These are phyloP conservation scores for Colletotrichum sp. DNA, from an alignment of 2,329 filamentous ascomycete genomes.

Conservation along the genomic window DNA sequence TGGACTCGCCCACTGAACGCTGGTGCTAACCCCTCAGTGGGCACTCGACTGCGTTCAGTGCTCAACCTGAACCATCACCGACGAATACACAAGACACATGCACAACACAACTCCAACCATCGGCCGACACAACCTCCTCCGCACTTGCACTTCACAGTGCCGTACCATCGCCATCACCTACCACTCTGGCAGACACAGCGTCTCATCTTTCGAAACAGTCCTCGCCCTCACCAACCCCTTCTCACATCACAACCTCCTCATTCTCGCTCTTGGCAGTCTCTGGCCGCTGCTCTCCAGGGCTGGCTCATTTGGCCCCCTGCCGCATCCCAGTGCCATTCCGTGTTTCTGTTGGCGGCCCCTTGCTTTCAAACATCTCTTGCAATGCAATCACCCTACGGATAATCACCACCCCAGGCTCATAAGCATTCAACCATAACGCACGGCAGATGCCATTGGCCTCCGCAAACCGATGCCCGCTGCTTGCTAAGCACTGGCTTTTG, in stretches of 20 bases:
- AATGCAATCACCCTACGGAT: not conserved
- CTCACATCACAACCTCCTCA: not conserved
- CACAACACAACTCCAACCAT: not conserved
- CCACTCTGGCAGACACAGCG: not conserved
- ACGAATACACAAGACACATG: not conserved
- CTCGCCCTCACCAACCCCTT: not conserved
- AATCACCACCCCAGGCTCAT: not conserved
- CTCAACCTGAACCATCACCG: not conserved
- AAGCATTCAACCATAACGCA: not conserved
- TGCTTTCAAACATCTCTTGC: not conserved
- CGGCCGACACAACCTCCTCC: not conserved
- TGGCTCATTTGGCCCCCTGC: not conserved
- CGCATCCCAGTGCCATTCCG: not conserved
- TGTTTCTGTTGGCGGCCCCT: conserved; percentile 11
- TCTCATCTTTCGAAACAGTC: conserved; percentile 16
- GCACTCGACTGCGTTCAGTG: not conserved
- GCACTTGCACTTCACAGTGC: not conserved
- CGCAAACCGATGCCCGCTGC: not conserved
- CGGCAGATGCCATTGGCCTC: not conserved
- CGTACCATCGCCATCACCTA: not conserved
- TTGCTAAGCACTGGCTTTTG: not conserved
- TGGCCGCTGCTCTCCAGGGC: not conserved
- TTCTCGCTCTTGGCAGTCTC: conserved; percentile 1
- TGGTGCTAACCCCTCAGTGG: not conserved
- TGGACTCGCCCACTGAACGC: not conserved